These are phyloP conservation scores for Colletotrichum brevisporum DNA, from an alignment of 2,329 filamentous ascomycete species.

Conservation along the genomic window DNA sequence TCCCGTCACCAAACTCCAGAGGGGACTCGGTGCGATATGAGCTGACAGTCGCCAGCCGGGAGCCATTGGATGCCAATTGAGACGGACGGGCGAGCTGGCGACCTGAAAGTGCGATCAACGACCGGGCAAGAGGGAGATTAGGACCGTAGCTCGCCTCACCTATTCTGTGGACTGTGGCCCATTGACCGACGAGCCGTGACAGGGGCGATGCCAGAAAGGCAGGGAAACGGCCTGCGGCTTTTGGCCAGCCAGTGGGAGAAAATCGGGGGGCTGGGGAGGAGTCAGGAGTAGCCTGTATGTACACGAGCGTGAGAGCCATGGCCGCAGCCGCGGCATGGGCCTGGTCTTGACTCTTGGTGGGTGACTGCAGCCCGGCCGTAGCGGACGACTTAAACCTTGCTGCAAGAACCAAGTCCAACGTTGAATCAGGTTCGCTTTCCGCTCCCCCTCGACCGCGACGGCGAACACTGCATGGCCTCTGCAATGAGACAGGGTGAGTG, in stretches of 20 bases:
- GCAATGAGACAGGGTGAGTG: conserved; percentile 1
- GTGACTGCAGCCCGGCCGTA: conserved; percentile 14
- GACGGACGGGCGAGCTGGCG: conserved; percentile 21
- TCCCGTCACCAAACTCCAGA: conserved; percentile 2
- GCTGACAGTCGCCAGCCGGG: conserved; percentile 23
- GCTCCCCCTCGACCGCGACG: conserved; percentile 6
- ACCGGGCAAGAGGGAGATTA: conserved; percentile 18
- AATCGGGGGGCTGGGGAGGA: conserved; percentile 30
- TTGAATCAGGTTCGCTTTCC: not conserved
- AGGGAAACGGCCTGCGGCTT: conserved; percentile 30
- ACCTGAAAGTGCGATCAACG: conserved; percentile 4
- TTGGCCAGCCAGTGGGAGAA: conserved; percentile 19
- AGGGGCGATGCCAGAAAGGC: conserved; percentile 21
- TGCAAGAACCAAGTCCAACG: conserved; percentile 1
- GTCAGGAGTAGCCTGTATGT: not conserved
- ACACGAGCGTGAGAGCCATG: conserved; percentile 4
- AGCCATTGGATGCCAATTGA: conserved; percentile 16
- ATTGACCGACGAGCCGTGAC: conserved; percentile 27
- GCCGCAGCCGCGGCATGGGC: conserved; percentile 19
- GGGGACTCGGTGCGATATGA: not conserved
- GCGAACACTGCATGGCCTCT: not conserved
- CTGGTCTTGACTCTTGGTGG: conserved; percentile 8
- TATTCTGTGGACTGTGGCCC: conserved; percentile 21
- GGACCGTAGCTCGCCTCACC: conserved; percentile 28
- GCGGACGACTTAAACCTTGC: conserved; percentile 1